These are phyloP conservation scores for Vanrija sp. DNA, from an alignment of 1,284 basidiomycete species.

Conservation along the genomic window DNA sequence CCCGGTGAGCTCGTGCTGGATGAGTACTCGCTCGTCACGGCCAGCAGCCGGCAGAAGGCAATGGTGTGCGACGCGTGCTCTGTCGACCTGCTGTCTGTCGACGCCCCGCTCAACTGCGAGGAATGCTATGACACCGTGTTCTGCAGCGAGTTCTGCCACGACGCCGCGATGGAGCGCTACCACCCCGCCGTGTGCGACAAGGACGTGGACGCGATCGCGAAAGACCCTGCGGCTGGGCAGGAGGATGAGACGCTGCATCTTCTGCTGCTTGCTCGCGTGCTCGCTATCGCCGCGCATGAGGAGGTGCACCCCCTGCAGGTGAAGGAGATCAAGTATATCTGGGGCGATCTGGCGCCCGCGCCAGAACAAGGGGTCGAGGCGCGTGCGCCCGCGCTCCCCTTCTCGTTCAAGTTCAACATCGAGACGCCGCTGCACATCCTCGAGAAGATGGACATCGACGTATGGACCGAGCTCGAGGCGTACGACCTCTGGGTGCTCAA, in stretches of 20 bases:
- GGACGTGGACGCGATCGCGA: slow-evolving; percentile 13
- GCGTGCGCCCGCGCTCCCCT: slow-evolving; percentile 5
- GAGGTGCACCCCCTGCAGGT: slow-evolving; percentile 13
- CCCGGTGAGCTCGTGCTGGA: slow-evolving; percentile 13
- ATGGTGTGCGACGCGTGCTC: slow-evolving; percentile 16
- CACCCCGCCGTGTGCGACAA: slow-evolving; percentile 15
- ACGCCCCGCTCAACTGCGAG: slow-evolving; percentile 3
- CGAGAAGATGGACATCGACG: slow-evolving; percentile 15
- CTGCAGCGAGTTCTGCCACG: slow-evolving; percentile 11
- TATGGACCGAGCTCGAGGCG: slow-evolving; percentile 4
- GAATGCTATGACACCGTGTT: slow-evolving; percentile 13
- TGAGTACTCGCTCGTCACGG: slow-evolving; percentile 15
- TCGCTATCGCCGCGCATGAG: slow-evolving; percentile 10
- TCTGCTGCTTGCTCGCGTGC: slow-evolving; percentile 11
- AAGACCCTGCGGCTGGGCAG: slow-evolving; percentile 8
- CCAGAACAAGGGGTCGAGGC: too few relatives aligned
- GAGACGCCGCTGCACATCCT: slow-evolving; percentile 13
- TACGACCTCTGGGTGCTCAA: slow-evolving; percentile 16
- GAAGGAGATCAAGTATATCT: slow-evolving; percentile 14
- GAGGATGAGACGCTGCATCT: slow-evolving; percentile 13
- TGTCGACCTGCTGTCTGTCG: slow-evolving; percentile 4
- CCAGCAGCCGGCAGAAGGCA: slow-evolving; percentile 12
- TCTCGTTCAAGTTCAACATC: slow-evolving; percentile 15
- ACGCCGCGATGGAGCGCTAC: slow-evolving; percentile 10
- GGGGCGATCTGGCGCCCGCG: slow-evolving; percentile 12